phyloP scores from a whole-genome alignment of 306 rosid genomes.

The Medicago lupulina region DNA sequence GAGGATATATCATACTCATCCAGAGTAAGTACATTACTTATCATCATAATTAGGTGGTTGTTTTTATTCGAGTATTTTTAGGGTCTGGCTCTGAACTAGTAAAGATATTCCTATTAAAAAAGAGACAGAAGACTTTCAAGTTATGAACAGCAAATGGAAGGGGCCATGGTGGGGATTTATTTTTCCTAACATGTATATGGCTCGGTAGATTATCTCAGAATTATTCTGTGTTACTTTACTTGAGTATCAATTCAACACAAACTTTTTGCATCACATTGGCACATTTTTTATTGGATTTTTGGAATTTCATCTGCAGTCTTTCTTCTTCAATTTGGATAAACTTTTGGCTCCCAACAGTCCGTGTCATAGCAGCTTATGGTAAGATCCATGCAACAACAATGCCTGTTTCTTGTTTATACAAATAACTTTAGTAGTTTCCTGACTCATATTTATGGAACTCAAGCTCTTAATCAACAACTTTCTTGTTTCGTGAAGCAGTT shows the following conservation, averaged over 20 bases:
- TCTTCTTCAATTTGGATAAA: slow-evolving; percentile 82
- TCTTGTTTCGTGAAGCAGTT: not conserved
- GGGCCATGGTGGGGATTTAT: slow-evolving; percentile 6
- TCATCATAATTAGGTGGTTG: not conserved
- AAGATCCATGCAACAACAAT: slow-evolving; percentile 45
- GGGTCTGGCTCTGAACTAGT: not conserved
- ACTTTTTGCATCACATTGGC: slow-evolving; percentile 13
- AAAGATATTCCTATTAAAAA: slow-evolving; percentile 10
- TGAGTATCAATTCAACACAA: slow-evolving; percentile 16
- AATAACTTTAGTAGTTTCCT: not conserved
- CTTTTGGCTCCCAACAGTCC: slow-evolving; percentile 84
- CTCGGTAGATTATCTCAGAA: slow-evolving; percentile 34
- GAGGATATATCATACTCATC: slow-evolving; percentile 14
- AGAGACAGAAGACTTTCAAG: slow-evolving; percentile 1
- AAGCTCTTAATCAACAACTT: not conserved
- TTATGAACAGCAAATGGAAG: slow-evolving; percentile 21
- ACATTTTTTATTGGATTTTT: slow-evolving; percentile 38
- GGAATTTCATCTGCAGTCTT: slow-evolving; percentile 71
- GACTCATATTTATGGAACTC: not conserved
- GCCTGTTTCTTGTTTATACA: slow-evolving; percentile 27
- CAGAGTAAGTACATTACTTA: slow-evolving; percentile 12
- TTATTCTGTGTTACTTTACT: slow-evolving; percentile 13
- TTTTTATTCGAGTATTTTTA: slow-evolving; percentile 20
- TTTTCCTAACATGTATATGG: slow-evolving; percentile 27
- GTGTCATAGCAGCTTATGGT: slow-evolving; percentile 93